A percentile compares a stretch with the other conserved stretches of the same genome.
Evolutionary conservation across 805 yeast species (phyloP).

Genomic region (Spathaspora hagerdaliae): DNA sequence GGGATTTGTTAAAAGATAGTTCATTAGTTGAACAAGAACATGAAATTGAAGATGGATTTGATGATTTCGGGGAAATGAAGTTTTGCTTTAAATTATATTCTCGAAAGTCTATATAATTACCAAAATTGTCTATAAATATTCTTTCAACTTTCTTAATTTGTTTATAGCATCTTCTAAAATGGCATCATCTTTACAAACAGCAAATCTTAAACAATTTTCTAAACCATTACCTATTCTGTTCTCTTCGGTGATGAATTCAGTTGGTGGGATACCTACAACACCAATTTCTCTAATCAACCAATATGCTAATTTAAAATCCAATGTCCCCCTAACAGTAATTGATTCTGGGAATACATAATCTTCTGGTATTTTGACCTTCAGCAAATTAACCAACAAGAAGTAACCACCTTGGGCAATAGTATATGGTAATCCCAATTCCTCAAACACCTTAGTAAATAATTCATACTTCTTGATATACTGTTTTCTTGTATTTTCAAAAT

Average conservation of each 20-base stretch:
- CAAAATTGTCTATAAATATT: conserved; percentile 37
- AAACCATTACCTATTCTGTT: conserved; percentile 62
- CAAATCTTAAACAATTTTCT: conserved; percentile 85
- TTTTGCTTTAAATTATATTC: conserved; percentile 47
- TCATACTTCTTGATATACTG: conserved; percentile 70
- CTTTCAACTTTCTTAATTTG: conserved; percentile 65
- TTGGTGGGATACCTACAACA: conserved; percentile 94
- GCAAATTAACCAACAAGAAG: conserved; percentile 82
- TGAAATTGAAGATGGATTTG: conserved; percentile 61
- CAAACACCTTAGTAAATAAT: conserved; percentile 73
- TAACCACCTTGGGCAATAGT: conserved; percentile 93
- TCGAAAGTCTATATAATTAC: neutral
- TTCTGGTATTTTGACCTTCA: conserved; percentile 74
- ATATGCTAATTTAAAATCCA: conserved; percentile 84
- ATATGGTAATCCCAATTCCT: conserved; percentile 84
- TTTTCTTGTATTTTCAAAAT: conserved; percentile 66
- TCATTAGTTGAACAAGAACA: conserved; percentile 33
- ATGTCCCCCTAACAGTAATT: conserved; percentile 57
- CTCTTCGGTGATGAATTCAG: conserved; percentile 79
- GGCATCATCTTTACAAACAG: conserved; percentile 90
- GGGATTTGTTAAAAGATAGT: conserved; percentile 43
- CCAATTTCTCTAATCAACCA: conserved; percentile 93
- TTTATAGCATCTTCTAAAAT: conserved; percentile 77
- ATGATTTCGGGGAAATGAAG: conserved; percentile 76
- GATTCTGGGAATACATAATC: conserved; percentile 71